phyloP scores from a whole-genome alignment of 1,284 basidiomycete species.

The Apiotrichum montevideense region DNA sequence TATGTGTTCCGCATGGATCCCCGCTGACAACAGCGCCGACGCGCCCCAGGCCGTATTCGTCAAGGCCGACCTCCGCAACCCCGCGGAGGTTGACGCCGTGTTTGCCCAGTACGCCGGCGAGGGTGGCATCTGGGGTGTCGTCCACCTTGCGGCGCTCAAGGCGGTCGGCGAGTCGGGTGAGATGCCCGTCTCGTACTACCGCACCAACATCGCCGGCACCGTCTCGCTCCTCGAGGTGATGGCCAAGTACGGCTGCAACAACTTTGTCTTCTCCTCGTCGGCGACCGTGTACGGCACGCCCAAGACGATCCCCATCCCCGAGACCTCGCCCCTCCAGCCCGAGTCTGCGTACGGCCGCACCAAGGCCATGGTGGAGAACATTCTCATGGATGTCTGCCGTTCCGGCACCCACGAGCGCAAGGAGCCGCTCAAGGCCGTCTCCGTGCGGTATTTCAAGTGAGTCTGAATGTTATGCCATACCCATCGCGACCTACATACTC shows the following conservation, averaged over 20 bases:
- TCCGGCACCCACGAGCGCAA: slow-evolving; percentile 50
- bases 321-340: slow-evolving; percentile 79
- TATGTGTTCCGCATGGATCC: not conserved
- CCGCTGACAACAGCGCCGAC: slow-evolving; percentile 8
- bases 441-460: slow-evolving; percentile 88
- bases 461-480: slow-evolving; percentile 29
- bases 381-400: slow-evolving; percentile 82
- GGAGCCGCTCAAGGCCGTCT: slow-evolving; percentile 34
- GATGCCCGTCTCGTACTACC: slow-evolving; percentile 86
- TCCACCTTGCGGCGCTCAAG: slow-evolving; percentile 96
- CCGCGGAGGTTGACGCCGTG: slow-evolving; percentile 61
- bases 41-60: slow-evolving; percentile 44
- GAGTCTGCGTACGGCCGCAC: slow-evolving; percentile 93
- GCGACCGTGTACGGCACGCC: slow-evolving; percentile 99
- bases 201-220: slow-evolving; percentile 83
- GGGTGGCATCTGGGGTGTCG: slow-evolving; percentile 93
- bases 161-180: slow-evolving; percentile 97
- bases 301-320: slow-evolving; percentile 86
- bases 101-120: slow-evolving; percentile 74
- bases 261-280: slow-evolving; percentile 91
- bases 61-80: slow-evolving; percentile 66
- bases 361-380: slow-evolving; percentile 88
- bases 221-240: slow-evolving; percentile 69
- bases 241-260: slow-evolving; percentile 52
- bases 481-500: not conserved